Evolutionary conservation across 352 stramenopile genomes (phyloP).

Genomic region (Pythium utonaiense): DNA sequence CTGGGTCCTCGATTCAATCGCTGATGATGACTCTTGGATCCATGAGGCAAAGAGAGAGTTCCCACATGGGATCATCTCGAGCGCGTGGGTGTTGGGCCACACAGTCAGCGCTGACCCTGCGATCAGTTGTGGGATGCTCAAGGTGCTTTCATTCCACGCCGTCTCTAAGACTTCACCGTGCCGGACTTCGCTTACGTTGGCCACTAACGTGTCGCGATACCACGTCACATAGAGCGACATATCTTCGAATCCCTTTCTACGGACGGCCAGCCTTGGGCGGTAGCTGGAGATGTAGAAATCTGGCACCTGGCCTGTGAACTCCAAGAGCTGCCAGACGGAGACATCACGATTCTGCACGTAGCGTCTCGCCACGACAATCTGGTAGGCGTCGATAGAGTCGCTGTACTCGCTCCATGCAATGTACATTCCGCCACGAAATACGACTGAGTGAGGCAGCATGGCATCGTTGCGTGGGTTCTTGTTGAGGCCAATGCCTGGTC

Average conservation of each 20-base stretch:
- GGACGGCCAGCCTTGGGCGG: slow-evolving; percentile 39
- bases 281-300: slow-evolving; percentile 43
- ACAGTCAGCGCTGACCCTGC: not conserved
- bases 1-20: not conserved
- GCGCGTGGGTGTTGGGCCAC: slow-evolving; percentile 15
- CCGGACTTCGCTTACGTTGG: slow-evolving; percentile 44
- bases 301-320: slow-evolving; percentile 25
- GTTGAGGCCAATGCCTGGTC: slow-evolving; percentile 41
- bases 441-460: slow-evolving; percentile 30
- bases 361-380: slow-evolving; percentile 43
- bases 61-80: slow-evolving; percentile 34
- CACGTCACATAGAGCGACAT: slow-evolving; percentile 43
- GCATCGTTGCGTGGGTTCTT: slow-evolving; percentile 40
- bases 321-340: slow-evolving; percentile 52
- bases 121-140: slow-evolving; percentile 26
- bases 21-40: slow-evolving; percentile 27
- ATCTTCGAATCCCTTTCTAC: slow-evolving; percentile 50
- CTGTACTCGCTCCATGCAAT: slow-evolving; percentile 55
- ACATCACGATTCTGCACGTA: slow-evolving; percentile 53
- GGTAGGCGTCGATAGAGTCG: slow-evolving; percentile 27
- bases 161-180: slow-evolving; percentile 40
- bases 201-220: slow-evolving; percentile 42
- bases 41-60: slow-evolving; percentile 42
- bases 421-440: slow-evolving; percentile 60
- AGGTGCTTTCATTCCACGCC: slow-evolving; percentile 34